Conservation (phyloP, 208 protist species). For the Leishmania amazonensis region DNA sequence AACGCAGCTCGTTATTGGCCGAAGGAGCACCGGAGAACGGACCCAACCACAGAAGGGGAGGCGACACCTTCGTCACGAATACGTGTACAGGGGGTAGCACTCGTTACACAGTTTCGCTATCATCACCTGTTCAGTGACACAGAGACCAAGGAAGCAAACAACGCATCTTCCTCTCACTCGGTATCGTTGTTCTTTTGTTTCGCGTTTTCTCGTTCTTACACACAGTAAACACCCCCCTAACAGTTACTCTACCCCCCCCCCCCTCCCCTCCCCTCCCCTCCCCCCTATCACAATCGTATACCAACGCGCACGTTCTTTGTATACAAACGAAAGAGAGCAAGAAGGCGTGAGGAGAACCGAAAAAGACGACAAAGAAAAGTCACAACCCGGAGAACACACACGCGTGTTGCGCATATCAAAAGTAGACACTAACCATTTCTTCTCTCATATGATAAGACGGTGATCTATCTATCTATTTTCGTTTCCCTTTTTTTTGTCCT, state of each 20-base stretch:
- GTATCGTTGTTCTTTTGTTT: background rate
- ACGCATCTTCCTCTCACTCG: background rate
- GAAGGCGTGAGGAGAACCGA: background rate
- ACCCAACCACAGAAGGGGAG: background rate
- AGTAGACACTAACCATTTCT: background rate
- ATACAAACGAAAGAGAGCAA: background rate
- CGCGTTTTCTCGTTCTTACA: background rate
- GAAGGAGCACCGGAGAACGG: background rate
- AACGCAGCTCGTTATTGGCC: background rate
- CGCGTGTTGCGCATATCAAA: background rate
- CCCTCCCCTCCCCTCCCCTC: background rate
- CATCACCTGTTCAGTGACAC: background rate
- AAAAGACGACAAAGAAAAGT: background rate
- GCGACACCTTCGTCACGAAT: background rate
- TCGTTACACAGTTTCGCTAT: background rate
- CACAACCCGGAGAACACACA: background rate
- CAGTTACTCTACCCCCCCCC: background rate
- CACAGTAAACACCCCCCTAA: background rate
- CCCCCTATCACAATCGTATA: background rate
- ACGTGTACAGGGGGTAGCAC: background rate
- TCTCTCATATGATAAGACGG: background rate
- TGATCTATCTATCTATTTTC: background rate
- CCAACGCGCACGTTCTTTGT: background rate
- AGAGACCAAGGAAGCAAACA: background rate
- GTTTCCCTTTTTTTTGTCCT: background rate